Evolutionary conservation across 169 alveolate species (phyloP), one percentile per base, ranked within the genome.

Genomic region (Eimeria mitis): DNA sequence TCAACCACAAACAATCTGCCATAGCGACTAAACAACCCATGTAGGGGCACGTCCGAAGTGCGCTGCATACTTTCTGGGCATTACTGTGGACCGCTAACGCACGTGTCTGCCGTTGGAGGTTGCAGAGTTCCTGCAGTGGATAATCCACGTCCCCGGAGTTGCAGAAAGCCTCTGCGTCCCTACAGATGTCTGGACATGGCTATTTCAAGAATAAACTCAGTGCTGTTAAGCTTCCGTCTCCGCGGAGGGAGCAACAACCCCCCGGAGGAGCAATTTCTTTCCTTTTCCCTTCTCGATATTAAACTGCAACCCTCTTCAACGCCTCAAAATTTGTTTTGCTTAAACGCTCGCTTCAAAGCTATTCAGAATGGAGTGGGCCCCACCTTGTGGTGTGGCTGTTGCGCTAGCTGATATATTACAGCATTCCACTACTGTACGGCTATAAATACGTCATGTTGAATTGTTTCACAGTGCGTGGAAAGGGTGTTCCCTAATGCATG

Each of bases 141-240:
- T 91, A 16, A 85, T 91, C 19, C 95, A 91, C 87, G 88, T 91
- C 76, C 95, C 95, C 13, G 95, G 95, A 34, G 95, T 91, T 59
- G 95, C 95, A 34, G 95, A 91, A 65, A 79, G 84, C 8, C 95
- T 91, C 79, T 91, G 95, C 91, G 95, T 91, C 52, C 95, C 95
- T 6, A 91, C 95, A 13, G 95, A 91, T 52, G 95, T 91, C 56
- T 85, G 95, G 83, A 91, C 95, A 2, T 91, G 95, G 95, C 75
- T 91, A 14, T 91, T 76, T 87, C 88, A 91, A 47, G 95, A 94
- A 68, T 83, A 54, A 59, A 5, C 68, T 31, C n/a, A 21, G 63
- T 16, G 89, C 8, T 47, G 47, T 14, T 49, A 47, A 31, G 68
- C 49, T 16, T n/a, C 7, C 87, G 14, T 79, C 83, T 37, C 34